Evolutionary conservation across 345 rosid species (phyloP).

Genomic region (Hibiscus trionum): DNA sequence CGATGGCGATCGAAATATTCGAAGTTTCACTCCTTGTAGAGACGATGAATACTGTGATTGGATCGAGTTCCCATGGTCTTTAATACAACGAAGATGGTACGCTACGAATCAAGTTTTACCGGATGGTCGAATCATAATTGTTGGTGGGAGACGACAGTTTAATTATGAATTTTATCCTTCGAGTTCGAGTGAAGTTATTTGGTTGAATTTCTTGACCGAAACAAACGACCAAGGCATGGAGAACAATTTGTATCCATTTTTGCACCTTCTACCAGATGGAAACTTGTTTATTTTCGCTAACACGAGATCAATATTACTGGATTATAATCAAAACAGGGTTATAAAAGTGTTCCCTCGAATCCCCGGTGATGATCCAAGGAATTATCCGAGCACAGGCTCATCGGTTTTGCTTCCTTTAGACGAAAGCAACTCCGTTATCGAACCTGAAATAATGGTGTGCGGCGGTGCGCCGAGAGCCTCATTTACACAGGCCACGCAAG

Average conservation of each 20-base stretch:
- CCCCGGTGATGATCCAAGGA: conserved; percentile 52
- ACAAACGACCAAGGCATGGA: conserved; percentile 45
- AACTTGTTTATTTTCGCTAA: conserved; percentile 80
- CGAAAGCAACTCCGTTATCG: conserved; percentile 23
- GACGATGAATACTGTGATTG: conserved; percentile 45
- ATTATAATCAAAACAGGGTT: conserved; percentile 46
- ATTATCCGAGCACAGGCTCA: conserved; percentile 86
- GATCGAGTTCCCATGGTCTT: conserved; percentile 46
- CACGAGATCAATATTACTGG: conserved; percentile 50
- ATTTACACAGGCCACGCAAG: conserved; percentile 15
- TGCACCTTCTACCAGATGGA: conserved; percentile 80
- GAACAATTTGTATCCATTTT: conserved; percentile 78
- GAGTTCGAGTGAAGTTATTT: conserved; percentile 5
- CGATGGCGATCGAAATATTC: conserved; percentile 52
- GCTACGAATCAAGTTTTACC: conserved; percentile 65
- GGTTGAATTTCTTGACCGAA: conserved; percentile 38
- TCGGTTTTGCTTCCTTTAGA: conserved; percentile 68
- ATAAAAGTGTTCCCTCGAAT: conserved; percentile 50
- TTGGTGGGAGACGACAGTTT: conserved; percentile 71
- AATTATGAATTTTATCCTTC: conserved; percentile 63
- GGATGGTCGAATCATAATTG: conserved; percentile 56
- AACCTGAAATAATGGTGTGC: conserved; percentile 65
- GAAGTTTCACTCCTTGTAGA: conserved; percentile 45
- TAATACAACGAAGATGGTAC: conserved; percentile 70
- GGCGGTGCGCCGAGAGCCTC: conserved; percentile 67